phyloP scores from a whole-genome alignment of 2,329 filamentous ascomycete species.

The Acephala macrosclerotiorum region DNA sequence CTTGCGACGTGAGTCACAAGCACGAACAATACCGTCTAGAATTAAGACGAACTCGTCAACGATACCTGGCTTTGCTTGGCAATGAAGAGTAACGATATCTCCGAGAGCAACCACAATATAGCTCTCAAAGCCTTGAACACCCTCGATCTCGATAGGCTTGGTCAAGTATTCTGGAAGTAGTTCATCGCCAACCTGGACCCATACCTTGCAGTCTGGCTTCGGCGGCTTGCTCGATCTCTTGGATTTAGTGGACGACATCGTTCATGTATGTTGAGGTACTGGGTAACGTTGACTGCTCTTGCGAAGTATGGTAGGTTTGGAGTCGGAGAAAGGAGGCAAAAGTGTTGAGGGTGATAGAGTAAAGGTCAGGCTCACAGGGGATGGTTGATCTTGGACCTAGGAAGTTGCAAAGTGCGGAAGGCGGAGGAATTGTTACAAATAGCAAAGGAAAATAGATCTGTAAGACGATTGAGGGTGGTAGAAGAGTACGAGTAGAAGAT shows the following conservation, averaged over 20 bases:
- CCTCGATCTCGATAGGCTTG: not conserved
- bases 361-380: too few relatives aligned
- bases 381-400: too few relatives aligned
- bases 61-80: constrained; percentile 6
- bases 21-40: not conserved
- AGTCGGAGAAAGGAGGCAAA: not conserved
- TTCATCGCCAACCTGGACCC: constrained; percentile 6
- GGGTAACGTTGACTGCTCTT: not conserved
- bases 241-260: not conserved
- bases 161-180: not conserved
- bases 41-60: constrained; percentile 10
- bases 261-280: not conserved
- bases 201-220: constrained; percentile 5
- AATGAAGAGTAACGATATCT: not conserved
- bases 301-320: not conserved
- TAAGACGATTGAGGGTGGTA: not conserved
- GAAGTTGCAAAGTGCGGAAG: not conserved
- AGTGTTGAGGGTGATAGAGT: not conserved
- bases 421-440: not conserved
- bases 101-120: not conserved
- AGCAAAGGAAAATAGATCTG: not conserved
- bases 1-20: not conserved
- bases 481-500: not conserved
- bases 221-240: not conserved
- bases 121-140: not conserved